Evolutionary conservation across 2,329 filamentous ascomycete species (phyloP).

Genomic region (Microdochium bolleyi): DNA sequence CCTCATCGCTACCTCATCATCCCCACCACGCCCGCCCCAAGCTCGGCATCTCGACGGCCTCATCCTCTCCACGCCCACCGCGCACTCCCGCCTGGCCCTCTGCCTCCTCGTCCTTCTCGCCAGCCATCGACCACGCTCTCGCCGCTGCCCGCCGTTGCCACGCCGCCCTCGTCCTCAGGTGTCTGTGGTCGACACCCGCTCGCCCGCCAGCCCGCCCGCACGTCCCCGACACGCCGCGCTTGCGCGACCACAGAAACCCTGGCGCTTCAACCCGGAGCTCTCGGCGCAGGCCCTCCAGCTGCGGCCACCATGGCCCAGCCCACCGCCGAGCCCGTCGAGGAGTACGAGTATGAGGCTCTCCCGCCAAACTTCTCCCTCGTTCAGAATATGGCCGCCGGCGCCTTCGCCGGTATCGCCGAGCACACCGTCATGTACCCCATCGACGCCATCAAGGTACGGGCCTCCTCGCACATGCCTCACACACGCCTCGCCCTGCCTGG

Average conservation of each 20-base stretch:
- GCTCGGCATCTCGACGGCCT: no score
- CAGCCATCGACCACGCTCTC: no score
- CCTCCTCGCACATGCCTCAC: not conserved
- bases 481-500: no score
- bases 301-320: conserved; percentile 65
- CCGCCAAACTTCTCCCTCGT: conserved; percentile 89
- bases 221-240: not conserved
- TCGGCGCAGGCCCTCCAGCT: conserved; percentile 58
- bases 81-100: no score
- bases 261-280: conserved; percentile 53
- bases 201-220: not conserved
- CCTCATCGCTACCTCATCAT: no score
- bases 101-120: no score
- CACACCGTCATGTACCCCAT: conserved; percentile 99
- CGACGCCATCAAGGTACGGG: conserved; percentile 84
- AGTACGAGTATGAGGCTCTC: conserved; percentile 82
- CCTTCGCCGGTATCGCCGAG: conserved; percentile 94
- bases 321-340: conserved; percentile 53
- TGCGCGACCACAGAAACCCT: conserved; percentile 29
- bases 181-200: no score
- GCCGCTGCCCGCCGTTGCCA: no score
- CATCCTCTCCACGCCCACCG: no score
- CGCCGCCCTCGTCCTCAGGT: no score
- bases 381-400: conserved; percentile 93
- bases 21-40: no score